Base-by-base conservation (phyloP, 2,329 filamentous ascomycete species). In the Stemphylium beticola region DNA sequence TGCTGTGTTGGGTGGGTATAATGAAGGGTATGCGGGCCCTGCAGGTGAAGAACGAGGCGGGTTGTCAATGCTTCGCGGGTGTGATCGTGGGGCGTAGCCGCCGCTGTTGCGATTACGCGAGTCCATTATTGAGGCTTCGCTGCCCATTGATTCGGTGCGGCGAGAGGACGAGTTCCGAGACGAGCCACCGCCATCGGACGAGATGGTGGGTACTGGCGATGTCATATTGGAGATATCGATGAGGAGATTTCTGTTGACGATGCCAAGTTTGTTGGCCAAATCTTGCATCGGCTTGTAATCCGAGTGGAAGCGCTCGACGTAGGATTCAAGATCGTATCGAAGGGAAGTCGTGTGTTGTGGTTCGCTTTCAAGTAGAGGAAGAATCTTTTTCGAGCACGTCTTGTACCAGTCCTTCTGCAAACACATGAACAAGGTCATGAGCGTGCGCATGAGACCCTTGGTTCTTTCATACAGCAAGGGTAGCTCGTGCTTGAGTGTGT, bases 401-500 rank as follows among this genome's bases (percentile, higher is more conserved):
- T 83, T 82, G 72, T 88, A 93, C 93, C 93, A 99, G 43, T 85
- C 83, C 15, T 86, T 83, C 75, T 97, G 93, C 40, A 96, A 88
- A 60, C 89, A 87, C 62, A 97, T 86, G 68, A 98, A 92, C 66
- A 92, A 92, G 53, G 84, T 85, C 38, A 96, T 82, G 66, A 91
- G 93, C 20, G 90, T 88, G 66, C 92, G 90, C 66, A 95, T 92
- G 57, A 97, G 81, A 66, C 88, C 90, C 58, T 91, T 91, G 1
- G 93, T 97, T 60, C 95, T 78, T 7, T 80, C 78, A 46, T 95
- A 96, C 14, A 99, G 83, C 71, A 88, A 88, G 1, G 93, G 93
- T 41, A 99, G 82, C 72, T 98, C 93, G 62, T 93, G 89, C 76
- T 96, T 97, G 55, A 98, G 82, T 0, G 93, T 92, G 59, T 96